Percentiles rank a stretch among this genome's conserved stretches.
Conservation (phyloP, 108 stramenopile genomes). For the Skeletonema menzelii region DNA sequence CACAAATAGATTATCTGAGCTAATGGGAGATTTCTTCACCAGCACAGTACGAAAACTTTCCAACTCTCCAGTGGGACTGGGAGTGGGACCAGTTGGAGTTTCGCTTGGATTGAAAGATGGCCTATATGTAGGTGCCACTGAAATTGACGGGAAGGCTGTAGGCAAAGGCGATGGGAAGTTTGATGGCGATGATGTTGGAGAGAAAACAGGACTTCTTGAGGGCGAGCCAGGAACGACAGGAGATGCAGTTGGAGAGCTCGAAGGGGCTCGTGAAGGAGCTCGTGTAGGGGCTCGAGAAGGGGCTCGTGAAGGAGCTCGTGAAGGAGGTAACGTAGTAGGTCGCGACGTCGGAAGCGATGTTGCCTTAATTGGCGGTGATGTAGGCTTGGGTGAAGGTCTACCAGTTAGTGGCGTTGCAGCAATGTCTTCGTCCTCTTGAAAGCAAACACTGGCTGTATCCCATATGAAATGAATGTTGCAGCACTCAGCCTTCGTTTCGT, state of each 20-base stretch:
- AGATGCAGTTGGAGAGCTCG: not conserved
- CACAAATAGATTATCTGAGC: slow-evolving; percentile 7
- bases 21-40: slow-evolving; percentile 22
- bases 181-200: not conserved
- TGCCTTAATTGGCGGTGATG: not conserved
- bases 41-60: slow-evolving; percentile 10
- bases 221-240: not conserved
- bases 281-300: too few species aligned
- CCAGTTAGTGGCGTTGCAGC: not conserved
- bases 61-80: slow-evolving; percentile 1
- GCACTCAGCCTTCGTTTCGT: slow-evolving; percentile 2
- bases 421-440: not conserved
- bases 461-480: slow-evolving; percentile 9
- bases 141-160: not conserved
- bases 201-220: not conserved
- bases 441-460: slow-evolving; percentile 6
- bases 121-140: not conserved
- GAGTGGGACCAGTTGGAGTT: not conserved
- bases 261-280: not conserved
- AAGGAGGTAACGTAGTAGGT: slow-evolving; percentile 4
- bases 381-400: not conserved
- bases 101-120: not conserved
- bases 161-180: not conserved
- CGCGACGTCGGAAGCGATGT: slow-evolving; percentile 2
- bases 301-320: slow-evolving; percentile 3